Evolutionary conservation across 1,284 basidiomycete genomes (phyloP), one percentile per base, ranked within the genome.

Genomic region (Ganoderma leucocontextum): DNA sequence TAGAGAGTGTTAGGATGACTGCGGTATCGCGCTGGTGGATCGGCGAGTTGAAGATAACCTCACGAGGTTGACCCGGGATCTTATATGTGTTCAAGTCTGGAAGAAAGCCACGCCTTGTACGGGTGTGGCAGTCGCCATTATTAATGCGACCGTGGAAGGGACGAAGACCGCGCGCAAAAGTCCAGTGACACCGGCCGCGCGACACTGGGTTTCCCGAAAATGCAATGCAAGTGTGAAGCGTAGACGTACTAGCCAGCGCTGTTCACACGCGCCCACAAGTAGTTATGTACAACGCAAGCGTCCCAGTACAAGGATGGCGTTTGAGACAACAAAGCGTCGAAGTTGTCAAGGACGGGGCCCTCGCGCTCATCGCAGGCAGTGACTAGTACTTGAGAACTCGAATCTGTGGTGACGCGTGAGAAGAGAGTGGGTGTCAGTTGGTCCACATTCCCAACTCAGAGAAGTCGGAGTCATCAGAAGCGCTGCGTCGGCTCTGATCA

Each of bases 191-290:
- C n/a, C n/a, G n/a, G n/a, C n/a, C n/a, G 44, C 44, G 44, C 19
- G 39, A 12, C 6, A 39, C n/a, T 22, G 44, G 22, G 19, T 47
- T 47, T n/a, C 44, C n/a, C 15, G 19, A 17, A 42, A 42, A 42
- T 42, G 42, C 4, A 19, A 42, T 42, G 15, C 42, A n/a, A 13
- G 42, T 5, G 10, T 47, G n/a, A n/a, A n/a, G 39, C 39, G 5
- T 39, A 12, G 39, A 39, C 12, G 39, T 39, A n/a, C n/a, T 4
- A n/a, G n/a, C n/a, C 42, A 9, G 8, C 19, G 44, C n/a, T n/a
- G 44, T 47, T 47, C 44, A 47, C 44, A 47, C 44, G 44, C 44
- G n/a, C n/a, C 44, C 44, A 47, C n/a, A 47, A n/a, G 42, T 42
- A 47, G n/a, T 47, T 47, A 47, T n/a, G 44, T 47, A 47, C 44